A percentile compares a stretch with the other conserved stretches of the same genome.
phyloP scores from a whole-genome alignment of 2,329 filamentous ascomycete genomes.

The Epichloe sp. region DNA sequence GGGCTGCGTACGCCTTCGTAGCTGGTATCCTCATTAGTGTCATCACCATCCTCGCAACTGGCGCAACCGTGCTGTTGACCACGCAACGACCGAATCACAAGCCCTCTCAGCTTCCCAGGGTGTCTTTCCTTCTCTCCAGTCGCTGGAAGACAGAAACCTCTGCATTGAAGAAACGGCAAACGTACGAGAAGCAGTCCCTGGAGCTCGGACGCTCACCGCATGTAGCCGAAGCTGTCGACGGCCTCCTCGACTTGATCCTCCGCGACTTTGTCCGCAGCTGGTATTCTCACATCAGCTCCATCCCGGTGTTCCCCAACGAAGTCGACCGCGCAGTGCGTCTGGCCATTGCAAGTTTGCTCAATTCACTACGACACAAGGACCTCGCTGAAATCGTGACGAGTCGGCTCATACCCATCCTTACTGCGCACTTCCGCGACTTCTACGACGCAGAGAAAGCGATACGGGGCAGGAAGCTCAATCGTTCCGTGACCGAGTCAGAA shows the following conservation, averaged over 20 bases:
- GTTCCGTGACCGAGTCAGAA: constrained; percentile 87
- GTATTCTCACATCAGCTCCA: constrained; percentile 77
- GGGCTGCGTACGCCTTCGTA: constrained; percentile 72
- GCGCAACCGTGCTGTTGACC: constrained; percentile 40
- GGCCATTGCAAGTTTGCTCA: constrained; percentile 57
- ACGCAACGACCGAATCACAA: constrained; percentile 36
- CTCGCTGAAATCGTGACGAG: constrained; percentile 73
- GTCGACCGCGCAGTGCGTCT: constrained; percentile 69
- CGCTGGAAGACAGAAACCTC: constrained; percentile 60
- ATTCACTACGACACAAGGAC: constrained; percentile 63
- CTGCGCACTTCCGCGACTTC: constrained; percentile 78
- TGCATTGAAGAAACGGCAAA: constrained; percentile 49
- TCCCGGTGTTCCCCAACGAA: constrained; percentile 69
- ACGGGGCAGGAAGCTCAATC: constrained; percentile 74
- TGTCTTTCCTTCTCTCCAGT: constrained; percentile 46
- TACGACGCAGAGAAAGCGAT: constrained; percentile 80
- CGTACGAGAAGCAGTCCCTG: constrained; percentile 56
- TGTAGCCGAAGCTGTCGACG: constrained; percentile 69
- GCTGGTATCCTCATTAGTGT: constrained; percentile 48
- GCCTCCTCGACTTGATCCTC: constrained; percentile 60
- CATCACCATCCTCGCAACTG: constrained; percentile 38
- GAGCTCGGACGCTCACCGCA: constrained; percentile 57
- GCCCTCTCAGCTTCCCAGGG: constrained; percentile 28
- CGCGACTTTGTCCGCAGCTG: constrained; percentile 79
- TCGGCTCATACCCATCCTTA: constrained; percentile 75